These are phyloP conservation scores for Silene coronaria DNA, from an alignment of 179 eudicot genomes.

Conservation along the genomic window DNA sequence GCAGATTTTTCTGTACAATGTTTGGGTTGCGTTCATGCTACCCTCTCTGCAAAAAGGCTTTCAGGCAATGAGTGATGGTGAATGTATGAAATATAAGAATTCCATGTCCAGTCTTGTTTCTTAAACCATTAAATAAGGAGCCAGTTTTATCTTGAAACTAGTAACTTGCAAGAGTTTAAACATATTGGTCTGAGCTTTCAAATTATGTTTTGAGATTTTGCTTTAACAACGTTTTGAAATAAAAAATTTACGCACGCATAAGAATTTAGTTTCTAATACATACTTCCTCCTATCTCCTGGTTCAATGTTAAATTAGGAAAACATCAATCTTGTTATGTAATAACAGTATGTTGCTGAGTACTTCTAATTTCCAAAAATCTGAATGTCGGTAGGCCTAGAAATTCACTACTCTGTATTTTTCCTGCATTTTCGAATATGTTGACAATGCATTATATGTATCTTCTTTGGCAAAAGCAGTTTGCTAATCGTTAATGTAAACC, in stretches of 20 bases:
- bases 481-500: too few species aligned
- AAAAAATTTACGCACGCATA: background rate
- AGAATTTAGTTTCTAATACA: background rate
- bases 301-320: background rate
- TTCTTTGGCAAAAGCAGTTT: too few species aligned
- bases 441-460: too few species aligned
- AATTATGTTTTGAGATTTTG: too few species aligned
- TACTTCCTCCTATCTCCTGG: background rate
- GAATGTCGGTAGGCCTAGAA: background rate
- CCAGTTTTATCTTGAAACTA: background rate
- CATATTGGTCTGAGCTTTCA: background rate
- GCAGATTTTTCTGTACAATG: too few species aligned
- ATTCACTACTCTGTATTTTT: background rate
- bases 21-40: too few species aligned
- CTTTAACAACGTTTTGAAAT: background rate
- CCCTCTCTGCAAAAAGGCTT: too few species aligned
- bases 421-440: background rate
- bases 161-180: background rate
- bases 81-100: too few species aligned
- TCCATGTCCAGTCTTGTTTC: too few species aligned
- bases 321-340: too few species aligned
- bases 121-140: too few species aligned
- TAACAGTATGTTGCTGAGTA: background rate
- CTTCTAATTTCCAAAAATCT: background rate
- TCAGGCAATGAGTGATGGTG: too few species aligned